A percentile compares a stretch with the other conserved stretches of the same genome.
phyloP scores from a whole-genome alignment of 2,329 filamentous ascomycete species.

The Sarocladium strictum region DNA sequence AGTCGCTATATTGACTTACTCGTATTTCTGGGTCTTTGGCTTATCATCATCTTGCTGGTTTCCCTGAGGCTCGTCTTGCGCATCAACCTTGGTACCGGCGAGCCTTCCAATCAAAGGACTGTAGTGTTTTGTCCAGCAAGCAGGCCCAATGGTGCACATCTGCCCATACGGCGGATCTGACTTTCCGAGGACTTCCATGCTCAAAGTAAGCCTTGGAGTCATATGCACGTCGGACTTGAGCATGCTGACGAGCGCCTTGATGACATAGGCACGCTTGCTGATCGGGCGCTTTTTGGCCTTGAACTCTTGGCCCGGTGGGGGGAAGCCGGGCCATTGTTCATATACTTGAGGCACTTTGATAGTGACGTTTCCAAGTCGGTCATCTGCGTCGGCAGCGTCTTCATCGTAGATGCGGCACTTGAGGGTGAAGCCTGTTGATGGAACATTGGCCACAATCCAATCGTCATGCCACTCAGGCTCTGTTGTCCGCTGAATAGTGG shows the following conservation, averaged over 20 bases:
- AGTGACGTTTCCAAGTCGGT: constrained; percentile 81
- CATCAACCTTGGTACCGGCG: constrained; percentile 63
- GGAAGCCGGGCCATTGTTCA: constrained; percentile 63
- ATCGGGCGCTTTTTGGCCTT: constrained; percentile 77
- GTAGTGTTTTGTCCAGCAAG: constrained; percentile 75
- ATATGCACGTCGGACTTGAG: constrained; percentile 58
- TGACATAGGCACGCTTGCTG: constrained; percentile 78
- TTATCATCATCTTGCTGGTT: constrained; percentile 23
- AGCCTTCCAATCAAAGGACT: constrained; percentile 84
- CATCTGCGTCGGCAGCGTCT: constrained; percentile 78
- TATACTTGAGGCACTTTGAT: constrained; percentile 55
- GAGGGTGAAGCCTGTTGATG: constrained; percentile 70
- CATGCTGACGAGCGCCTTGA: constrained; percentile 62
- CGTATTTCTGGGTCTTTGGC: constrained; percentile 63
- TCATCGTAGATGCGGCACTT: constrained; percentile 89
- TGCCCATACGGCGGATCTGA: constrained; percentile 64
- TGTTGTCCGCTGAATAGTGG: constrained; percentile 64
- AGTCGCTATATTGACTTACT: constrained; percentile 46
- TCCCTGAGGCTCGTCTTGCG: constrained; percentile 40
- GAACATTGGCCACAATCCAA: constrained; percentile 86
- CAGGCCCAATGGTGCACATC: constrained; percentile 74
- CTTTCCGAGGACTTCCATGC: constrained; percentile 69
- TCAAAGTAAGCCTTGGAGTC: constrained; percentile 65
- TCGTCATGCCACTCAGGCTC: constrained; percentile 77
- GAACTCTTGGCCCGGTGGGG: constrained; percentile 51